Evolutionary conservation across 176 grass and related monocot genomes (phyloP), one percentile per base, ranked within the genome.

Genomic region (Oryza australiensis): DNA sequence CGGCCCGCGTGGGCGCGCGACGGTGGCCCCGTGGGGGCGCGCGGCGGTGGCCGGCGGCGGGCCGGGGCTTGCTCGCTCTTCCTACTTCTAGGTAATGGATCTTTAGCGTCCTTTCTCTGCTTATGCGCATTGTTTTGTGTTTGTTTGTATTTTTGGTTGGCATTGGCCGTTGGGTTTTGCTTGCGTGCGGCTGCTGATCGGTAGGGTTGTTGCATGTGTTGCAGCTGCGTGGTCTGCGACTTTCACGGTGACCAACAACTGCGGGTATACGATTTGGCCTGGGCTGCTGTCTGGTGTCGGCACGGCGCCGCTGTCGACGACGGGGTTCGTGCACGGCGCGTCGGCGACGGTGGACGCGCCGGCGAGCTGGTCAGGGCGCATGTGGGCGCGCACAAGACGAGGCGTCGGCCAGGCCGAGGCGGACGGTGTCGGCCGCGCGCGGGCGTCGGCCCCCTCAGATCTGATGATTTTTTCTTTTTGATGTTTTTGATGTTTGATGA

Each of bases 371-470:
- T 98, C 95, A 0, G 95, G 95, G 0, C 95, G 95, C 35, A 89
- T 98, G 83, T 98, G 95, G 95, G 95, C 84, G 26, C 95, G 95
- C 68, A 90, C 95, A n/a, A n/a, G n/a, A n/a, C n/a, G n/a, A n/a
- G n/a, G n/a, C n/a, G n/a, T n/a, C n/a, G n/a, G n/a, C n/a, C n/a
- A n/a, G n/a, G n/a, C n/a, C n/a, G n/a, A n/a, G n/a, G n/a, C n/a
- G n/a, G n/a, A n/a, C n/a, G n/a, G n/a, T n/a, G n/a, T n/a, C n/a
- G n/a, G n/a, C n/a, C n/a, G n/a, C n/a, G n/a, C n/a, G n/a, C n/a
- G n/a, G n/a, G n/a, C n/a, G n/a, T n/a, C n/a, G n/a, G n/a, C n/a
- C n/a, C n/a, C n/a, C n/a, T n/a, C n/a, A n/a, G n/a, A n/a, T n/a
- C n/a, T n/a, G n/a, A n/a, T n/a, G n/a, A n/a, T n/a, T n/a, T n/a